phyloP scores from a whole-genome alignment of 495 filamentous ascomycete genomes.

The Aspergillus sclerotioniger region DNA sequence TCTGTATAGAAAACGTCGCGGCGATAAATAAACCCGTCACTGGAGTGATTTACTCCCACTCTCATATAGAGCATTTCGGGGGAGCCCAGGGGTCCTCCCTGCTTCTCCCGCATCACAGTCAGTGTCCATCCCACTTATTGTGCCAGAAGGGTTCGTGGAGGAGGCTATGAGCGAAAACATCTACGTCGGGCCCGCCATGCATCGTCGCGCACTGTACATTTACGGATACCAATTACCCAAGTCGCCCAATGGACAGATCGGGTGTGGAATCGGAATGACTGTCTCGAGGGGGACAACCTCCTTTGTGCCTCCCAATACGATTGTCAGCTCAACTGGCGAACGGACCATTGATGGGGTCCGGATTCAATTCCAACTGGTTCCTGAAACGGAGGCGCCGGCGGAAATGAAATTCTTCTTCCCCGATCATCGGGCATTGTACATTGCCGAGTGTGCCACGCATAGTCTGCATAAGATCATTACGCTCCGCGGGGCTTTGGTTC shows the following conservation, averaged over 20 bases:
- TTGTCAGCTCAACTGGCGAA: constrained; percentile 16
- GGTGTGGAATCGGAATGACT: constrained; percentile 20
- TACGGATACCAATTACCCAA: constrained; percentile 20
- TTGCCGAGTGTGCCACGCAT: constrained; percentile 26
- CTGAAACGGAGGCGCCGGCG: constrained; percentile 23
- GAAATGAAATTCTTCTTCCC: constrained; percentile 30
- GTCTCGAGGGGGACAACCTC: constrained; percentile 15
- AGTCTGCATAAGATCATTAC: constrained; percentile 27
- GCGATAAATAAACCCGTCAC: constrained; percentile 19
- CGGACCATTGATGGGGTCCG: constrained; percentile 19
- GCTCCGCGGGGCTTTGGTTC: constrained; percentile 23
- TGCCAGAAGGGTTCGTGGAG: constrained; percentile 27
- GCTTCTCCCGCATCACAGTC: too few relatives aligned
- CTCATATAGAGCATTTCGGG: constrained; percentile 28
- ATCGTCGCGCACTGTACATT: constrained; percentile 24
- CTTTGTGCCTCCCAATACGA: constrained; percentile 21
- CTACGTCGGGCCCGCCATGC: constrained; percentile 24
- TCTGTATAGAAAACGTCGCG: constrained; percentile 22
- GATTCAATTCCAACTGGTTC: constrained; percentile 27
- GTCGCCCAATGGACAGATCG: constrained; percentile 19
- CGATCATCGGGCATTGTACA: constrained; percentile 19
- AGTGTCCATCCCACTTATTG: constrained; percentile 24
- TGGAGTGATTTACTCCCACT: constrained; percentile 28
- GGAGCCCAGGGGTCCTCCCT: too few relatives aligned
- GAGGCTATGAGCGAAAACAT: constrained; percentile 24